Evolutionary conservation across 495 filamentous ascomycete species (phyloP), one percentile per base, ranked within the genome.

Genomic region (Monascus purpureus): DNA sequence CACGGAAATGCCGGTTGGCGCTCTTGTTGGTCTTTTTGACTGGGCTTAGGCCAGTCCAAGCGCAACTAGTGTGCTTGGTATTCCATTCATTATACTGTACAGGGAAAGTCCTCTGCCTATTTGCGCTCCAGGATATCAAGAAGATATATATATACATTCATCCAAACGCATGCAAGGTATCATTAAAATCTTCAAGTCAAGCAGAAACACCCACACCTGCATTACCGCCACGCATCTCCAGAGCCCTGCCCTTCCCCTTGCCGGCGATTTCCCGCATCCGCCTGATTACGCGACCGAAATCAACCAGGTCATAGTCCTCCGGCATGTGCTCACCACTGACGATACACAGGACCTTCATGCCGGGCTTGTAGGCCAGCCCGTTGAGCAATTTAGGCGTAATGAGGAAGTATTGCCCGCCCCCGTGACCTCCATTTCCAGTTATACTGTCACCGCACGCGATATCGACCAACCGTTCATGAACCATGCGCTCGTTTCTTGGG

Each of bases 371-470:
- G 44, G 72, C 70, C 28, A 99, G 60, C 17, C 78, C 81, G 6
- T 71, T 80, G 29, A 96, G 71, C 31, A 99, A 60, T 57, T 99
- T 99, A n/a, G 90, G 90, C 9, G 90, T 96, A 61, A 99, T 95
- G 22, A 99, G 73, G 70, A 99, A 96, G 55, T 96, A 83, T 41
- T 82, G 67, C 20, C 63, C 59, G 16, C 61, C 63, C 7, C 57
- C 59, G 11, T 47, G 41, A 19, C 51, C 47, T n/a, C 36, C 46
- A 13, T 53, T 40, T 2, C 43, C 35, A 17, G 51, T 46, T 2
- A 25, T 25, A 11, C 39, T 16, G 28, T 42, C 41, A 7, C 49
- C 65, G 42, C 87, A 93, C 26, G 87, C 87, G 49, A 93, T 90
- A 47, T 87, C 83, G 1, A 95, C 86, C 77, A 99, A 83, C 32